Base-by-base conservation (phyloP, 2,329 filamentous ascomycete species). In the Fusarium irregulare region DNA sequence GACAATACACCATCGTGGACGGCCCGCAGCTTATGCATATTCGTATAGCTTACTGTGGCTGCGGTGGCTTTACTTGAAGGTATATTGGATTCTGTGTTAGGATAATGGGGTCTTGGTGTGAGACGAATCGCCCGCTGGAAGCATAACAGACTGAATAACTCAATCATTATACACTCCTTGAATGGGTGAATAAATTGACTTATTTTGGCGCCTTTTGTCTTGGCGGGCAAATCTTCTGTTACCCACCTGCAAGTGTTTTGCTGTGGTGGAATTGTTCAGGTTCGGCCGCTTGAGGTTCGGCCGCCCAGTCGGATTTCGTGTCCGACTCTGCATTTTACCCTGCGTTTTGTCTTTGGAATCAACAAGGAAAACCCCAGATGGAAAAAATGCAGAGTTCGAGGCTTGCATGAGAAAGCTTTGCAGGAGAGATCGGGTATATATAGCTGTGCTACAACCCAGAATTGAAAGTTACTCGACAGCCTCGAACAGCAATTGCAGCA, bases 391-490 rank as follows among this genome's bases (percentile, higher is more conserved):
- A 20, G n/a, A 18, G 6, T 20, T 28, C 4, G 18, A 10, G 12
- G 13, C 49, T 20, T 41, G 42, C 14, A 40, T 4, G 34, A 37
- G 34, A n/a, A n/a, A n/a, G n/a, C n/a, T n/a, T n/a, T n/a, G n/a
- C n/a, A n/a, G n/a, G n/a, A n/a, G 9, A 9, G 6, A n/a, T n/a
- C 10, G 23, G 48, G 60, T 71, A 71, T 71, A 62, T 66, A 71
- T 46, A 55, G 13, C 30, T 27, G 6, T 6, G 2, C 8, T 16
- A 12, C 10, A 6, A 20, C 53, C 34, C 50, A 1, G 45, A 13
- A 45, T 12, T 7, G 8, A 13, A 4, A 16, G 2, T 27, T 41
- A 9, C 44, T 64, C 42, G 44, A 30, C 46, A 71, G 54, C 37
- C n/a, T 60, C 67, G 53, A 45, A 62, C 41, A 65, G 34, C 59